Conservation (phyloP, 1,284 basidiomycete genomes). For the Malassezia equina region DNA sequence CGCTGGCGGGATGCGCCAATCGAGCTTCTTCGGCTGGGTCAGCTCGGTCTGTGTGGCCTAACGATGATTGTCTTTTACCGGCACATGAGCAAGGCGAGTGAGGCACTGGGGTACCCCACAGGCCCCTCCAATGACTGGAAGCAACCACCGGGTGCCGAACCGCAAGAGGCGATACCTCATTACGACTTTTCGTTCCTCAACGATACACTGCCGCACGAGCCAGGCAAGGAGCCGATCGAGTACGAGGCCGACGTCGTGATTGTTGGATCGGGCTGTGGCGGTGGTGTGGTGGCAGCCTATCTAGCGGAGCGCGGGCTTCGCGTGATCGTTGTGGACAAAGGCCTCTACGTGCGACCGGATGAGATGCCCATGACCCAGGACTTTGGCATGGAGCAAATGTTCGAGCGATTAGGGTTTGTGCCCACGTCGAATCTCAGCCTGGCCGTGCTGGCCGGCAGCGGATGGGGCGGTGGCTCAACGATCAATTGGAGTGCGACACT, state of each 20-base stretch:
- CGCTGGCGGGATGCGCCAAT: constrained; percentile 33
- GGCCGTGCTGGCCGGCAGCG: constrained; percentile 49
- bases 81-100: constrained; percentile 30
- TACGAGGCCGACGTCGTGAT: constrained; percentile 46
- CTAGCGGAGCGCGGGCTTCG: constrained; percentile 47
- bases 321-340: constrained; percentile 52
- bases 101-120: constrained; percentile 42
- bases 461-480: constrained; percentile 51
- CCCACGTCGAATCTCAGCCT: constrained; percentile 48
- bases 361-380: constrained; percentile 45
- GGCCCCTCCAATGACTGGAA: constrained; percentile 36
- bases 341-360: constrained; percentile 47
- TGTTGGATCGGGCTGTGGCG: constrained; percentile 51
- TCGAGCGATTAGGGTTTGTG: constrained; percentile 49
- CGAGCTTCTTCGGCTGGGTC: constrained; percentile 35
- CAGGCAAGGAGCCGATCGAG: constrained; percentile 26
- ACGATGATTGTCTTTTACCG: constrained; percentile 38
- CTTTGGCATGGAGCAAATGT: constrained; percentile 47
- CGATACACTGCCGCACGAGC: constrained; percentile 30
- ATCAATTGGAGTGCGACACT: constrained; percentile 53
- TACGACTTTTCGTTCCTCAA: constrained; percentile 43
- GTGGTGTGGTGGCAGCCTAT: constrained; percentile 48
- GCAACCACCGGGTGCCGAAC: constrained; percentile 13
- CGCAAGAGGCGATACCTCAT: constrained; percentile 13
- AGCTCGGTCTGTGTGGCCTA: constrained; percentile 34